Evolutionary conservation across 2,329 filamentous ascomycete genomes (phyloP), one percentile per base, ranked within the genome.

Genomic region (Colletotrichum incanum): DNA sequence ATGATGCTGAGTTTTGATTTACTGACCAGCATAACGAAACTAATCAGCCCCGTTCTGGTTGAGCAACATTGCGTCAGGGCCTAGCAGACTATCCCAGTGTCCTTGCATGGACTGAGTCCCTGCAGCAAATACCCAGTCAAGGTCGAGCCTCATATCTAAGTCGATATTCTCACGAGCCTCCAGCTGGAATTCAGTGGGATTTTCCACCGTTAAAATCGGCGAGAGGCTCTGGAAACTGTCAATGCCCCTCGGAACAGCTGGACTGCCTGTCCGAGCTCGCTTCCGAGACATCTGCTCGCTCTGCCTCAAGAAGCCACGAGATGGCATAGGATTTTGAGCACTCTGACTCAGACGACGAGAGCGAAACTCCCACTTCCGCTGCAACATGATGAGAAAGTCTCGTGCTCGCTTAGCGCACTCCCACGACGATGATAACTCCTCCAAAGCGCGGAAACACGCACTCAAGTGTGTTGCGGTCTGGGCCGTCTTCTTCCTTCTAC

Each of bases 371-470:
- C 65, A 68, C 43, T 72, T 59, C 2, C 76, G 71, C 41, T 78
- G 76, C n/a, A 77, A 39, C 45, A 77, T 31, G 6, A 75, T 54
- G 2, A 78, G 67, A 20, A 78, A 77, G 45, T 77, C 76, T 16
- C 74, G 73, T 1, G 76, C 70, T 5, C 74, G 63, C 65, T 77
- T 77, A 8, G 77, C 76, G 63, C 72, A 77, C 56, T 78, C 77
- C 77, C 77, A 78, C 20, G 58, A 47, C 8, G 56, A n/a, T 16
- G 65, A 68, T 2, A 72, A 34, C 34, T 77, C 75, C 5, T 77
- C 77, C 0, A 79, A 63, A 1, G 77, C 77, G 41, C 76, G 67
- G 49, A 77, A 77, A 70, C 77, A 79, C 1, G 74, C 60, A 52
- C 73, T 76, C 6, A 78, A 69, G 43, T 78, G 66, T 2, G 54